Conservation (phyloP, 2,329 filamentous ascomycete species). For the Botrytis sinoallii region DNA sequence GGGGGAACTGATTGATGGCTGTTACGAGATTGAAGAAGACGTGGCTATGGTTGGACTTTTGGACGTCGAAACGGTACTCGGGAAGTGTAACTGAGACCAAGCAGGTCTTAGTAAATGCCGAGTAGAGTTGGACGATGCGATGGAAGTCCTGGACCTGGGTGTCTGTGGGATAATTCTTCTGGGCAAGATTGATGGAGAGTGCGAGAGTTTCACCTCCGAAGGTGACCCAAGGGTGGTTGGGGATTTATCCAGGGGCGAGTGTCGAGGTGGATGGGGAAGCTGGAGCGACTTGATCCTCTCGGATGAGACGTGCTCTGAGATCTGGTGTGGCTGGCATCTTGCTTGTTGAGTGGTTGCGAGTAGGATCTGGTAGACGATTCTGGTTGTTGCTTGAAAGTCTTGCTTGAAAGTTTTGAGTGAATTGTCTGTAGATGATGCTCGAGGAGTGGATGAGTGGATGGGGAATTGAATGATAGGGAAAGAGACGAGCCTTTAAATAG, state of each 20-base stretch:
- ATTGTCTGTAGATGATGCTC: neutral
- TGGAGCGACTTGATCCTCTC: neutral
- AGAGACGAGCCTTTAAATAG: neutral
- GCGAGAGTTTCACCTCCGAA: neutral
- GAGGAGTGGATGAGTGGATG: neutral
- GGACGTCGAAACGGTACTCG: neutral
- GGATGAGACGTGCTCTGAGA: neutral
- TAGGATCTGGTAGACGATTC: neutral
- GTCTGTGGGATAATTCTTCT: neutral
- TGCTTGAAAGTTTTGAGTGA: neutral
- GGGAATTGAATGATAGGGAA: neutral
- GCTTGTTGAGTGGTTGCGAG: neutral
- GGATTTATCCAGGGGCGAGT: neutral
- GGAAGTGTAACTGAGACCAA: neutral
- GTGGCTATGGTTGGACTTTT: neutral
- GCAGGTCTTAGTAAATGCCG: slow-evolving; percentile 1
- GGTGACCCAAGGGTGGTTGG: neutral
- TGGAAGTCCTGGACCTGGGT: neutral
- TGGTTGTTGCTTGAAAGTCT: neutral
- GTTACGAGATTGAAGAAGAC: neutral
- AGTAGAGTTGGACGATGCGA: neutral
- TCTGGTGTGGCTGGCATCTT: neutral
- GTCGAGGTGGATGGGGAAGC: neutral
- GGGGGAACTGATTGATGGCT: neutral
- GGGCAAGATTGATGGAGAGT: neutral